A percentile compares a stretch with the other conserved stretches of the same genome.
phyloP scores from a whole-genome alignment of 139 green algal genomes.

The Chlorella ohadii region DNA sequence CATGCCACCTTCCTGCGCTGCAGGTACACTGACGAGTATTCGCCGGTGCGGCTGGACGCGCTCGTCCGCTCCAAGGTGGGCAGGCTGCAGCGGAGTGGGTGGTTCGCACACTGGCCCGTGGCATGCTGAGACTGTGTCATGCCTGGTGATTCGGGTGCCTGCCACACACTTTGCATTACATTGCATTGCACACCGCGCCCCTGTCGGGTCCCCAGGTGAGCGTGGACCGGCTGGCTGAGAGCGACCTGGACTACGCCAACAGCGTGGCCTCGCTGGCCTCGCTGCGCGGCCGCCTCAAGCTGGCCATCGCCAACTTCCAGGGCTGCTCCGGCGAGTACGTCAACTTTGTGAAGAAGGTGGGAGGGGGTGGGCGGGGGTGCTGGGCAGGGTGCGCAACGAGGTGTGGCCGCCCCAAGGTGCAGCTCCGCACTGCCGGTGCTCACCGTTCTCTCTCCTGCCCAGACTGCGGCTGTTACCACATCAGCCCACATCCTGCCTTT shows the following conservation, averaged over 20 bases:
- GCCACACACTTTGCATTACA: no score
- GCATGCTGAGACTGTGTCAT: no score
- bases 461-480: no score
- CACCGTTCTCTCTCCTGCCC: no score
- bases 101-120: no score
- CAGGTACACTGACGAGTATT: conserved; percentile 37
- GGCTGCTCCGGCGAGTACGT: conserved; percentile 50
- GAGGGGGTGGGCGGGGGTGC: not conserved
- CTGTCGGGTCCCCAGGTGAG: no score
- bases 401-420: no score
- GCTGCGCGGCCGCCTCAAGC: conserved; percentile 54
- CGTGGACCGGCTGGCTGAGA: conserved; percentile 43
- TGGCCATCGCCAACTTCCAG: conserved; percentile 43
- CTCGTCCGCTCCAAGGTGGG: conserved; percentile 31
- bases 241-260: conserved; percentile 49
- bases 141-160: no score
- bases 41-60: conserved; percentile 24
- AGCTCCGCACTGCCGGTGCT: no score
- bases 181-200: no score
- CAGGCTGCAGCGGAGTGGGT: not conserved
- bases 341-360: conserved; percentile 45
- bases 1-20: not conserved
- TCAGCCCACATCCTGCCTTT: no score
- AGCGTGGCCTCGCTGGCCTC: conserved; percentile 45
- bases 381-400: no score